These are phyloP conservation scores for Otatea glauca DNA, from an alignment of 176 grass and related monocot species.

Conservation along the genomic window DNA sequence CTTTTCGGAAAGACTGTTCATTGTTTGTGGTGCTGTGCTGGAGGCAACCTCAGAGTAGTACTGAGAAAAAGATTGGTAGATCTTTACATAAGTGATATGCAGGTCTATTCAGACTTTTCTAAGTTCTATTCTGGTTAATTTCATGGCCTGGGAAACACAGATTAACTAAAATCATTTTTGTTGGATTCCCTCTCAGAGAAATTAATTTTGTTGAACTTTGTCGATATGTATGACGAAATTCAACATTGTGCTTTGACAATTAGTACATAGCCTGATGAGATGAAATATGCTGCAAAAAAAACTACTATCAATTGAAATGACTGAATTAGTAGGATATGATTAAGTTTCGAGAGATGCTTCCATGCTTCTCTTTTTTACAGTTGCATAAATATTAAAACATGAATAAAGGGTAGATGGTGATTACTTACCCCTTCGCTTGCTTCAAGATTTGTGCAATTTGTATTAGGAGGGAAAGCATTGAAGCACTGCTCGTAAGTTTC, in stretches of 20 bases:
- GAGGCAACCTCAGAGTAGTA: neutral
- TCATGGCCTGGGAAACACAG: neutral
- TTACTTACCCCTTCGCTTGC: no score
- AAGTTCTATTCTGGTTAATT: neutral
- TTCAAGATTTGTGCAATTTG: no score
- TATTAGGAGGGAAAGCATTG: no score
- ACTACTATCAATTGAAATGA: neutral
- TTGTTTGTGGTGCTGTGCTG: neutral
- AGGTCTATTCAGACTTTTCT: neutral
- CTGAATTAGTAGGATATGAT: neutral
- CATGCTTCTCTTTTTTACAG: no score
- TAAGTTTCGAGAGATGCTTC: no score
- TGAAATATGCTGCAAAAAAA: neutral
- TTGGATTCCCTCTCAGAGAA: neutral
- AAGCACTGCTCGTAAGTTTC: no score
- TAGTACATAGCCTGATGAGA: neutral
- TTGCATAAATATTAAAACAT: no score
- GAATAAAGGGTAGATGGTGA: no score
- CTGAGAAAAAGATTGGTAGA: neutral
- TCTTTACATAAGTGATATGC: neutral
- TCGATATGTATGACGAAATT: neutral
- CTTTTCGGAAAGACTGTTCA: slow-evolving; percentile 8
- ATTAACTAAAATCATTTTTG: neutral
- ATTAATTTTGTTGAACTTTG: neutral
- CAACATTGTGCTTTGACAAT: neutral